Evolutionary conservation across 2,329 filamentous ascomycete genomes (phyloP), one percentile per base, ranked within the genome.

Genomic region (Trichophyton mentagrophytes): DNA sequence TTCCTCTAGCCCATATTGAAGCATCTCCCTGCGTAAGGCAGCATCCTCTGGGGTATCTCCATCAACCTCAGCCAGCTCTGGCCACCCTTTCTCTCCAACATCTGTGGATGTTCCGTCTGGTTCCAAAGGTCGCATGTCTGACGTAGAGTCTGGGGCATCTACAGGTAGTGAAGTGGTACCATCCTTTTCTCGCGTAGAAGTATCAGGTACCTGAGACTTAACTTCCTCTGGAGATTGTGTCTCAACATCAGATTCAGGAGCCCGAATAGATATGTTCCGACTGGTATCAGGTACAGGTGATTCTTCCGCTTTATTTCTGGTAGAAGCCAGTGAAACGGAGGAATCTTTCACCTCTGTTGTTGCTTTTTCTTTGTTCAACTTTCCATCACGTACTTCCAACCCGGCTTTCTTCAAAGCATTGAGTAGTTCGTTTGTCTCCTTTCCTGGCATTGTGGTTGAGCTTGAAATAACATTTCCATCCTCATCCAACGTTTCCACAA

Each of bases 401-500:
- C 90, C 90, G n/a, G 85, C 89, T 71, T 91, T 91, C 67, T 86
- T 79, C 61, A 96, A 74, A 0, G 85, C 82, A 58, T 92, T 85
- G 15, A 88, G 71, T 3, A 96, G 77, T 65, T 88, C 82, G 7
- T 84, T 78, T 17, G 87, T 82, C 13, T 81, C 77, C 59, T 86
- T 82, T 5, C 85, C 86, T 0, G 90, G 87, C n/a, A 77, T 82
- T 42, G 84, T 82, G 33, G 87, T 75, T 60, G 77, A 82, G 66
- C 81, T 84, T 0, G 83, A 88, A 57, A 96, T 73, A 3, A 97
- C 82, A 68, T 95, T 93, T 61, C 86, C 93, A 9, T 95, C 83
- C 7, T 96, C 91, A 69, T 97, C 93, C 25, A 97, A 78, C 75
- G 95, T 85, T 73, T 99, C 93, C 60, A 90, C 79, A 65, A 99